phyloP scores from a whole-genome alignment of 805 yeast species.

The Candida odintsovae region DNA sequence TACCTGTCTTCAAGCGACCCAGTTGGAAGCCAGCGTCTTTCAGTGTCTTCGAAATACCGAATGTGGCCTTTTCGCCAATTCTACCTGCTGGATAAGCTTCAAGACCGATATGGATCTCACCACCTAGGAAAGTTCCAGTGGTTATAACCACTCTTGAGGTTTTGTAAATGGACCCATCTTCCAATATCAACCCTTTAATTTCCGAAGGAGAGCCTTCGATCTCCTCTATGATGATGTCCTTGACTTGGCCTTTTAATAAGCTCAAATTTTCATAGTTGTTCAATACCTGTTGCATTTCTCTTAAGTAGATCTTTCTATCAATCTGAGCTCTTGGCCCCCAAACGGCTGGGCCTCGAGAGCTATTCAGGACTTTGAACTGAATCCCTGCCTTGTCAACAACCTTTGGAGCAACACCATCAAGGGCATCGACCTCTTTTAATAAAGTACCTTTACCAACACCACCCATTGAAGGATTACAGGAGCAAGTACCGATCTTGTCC shows the following conservation, averaged over 20 bases:
- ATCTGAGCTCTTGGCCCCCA: conserved; percentile 99
- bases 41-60: conserved; percentile 79
- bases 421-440: conserved; percentile 88
- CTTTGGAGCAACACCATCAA: conserved; percentile 84
- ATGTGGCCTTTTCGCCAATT: conserved; percentile 87
- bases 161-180: conserved; percentile 54
- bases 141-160: conserved; percentile 77
- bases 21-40: conserved; percentile 70
- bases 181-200: conserved; percentile 69
- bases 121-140: conserved; percentile 93
- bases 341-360: conserved; percentile 90
- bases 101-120: conserved; percentile 90
- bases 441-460: conserved; percentile 98
- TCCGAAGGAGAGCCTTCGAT: conserved; percentile 22
- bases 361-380: conserved; percentile 80
- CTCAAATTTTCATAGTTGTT: conserved; percentile 48
- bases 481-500: conserved; percentile 82
- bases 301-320: conserved; percentile 72
- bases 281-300: conserved; percentile 72
- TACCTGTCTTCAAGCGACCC: conserved; percentile 93
- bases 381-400: conserved; percentile 93
- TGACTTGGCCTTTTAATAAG: conserved; percentile 66
- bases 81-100: conserved; percentile 83
- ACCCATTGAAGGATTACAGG: conserved; percentile 97
- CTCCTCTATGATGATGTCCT: conserved; percentile 67